Evolutionary conservation across 2,329 filamentous ascomycete species (phyloP), one percentile per base, ranked within the genome.

Genomic region (Akanthomyces muscarius): DNA sequence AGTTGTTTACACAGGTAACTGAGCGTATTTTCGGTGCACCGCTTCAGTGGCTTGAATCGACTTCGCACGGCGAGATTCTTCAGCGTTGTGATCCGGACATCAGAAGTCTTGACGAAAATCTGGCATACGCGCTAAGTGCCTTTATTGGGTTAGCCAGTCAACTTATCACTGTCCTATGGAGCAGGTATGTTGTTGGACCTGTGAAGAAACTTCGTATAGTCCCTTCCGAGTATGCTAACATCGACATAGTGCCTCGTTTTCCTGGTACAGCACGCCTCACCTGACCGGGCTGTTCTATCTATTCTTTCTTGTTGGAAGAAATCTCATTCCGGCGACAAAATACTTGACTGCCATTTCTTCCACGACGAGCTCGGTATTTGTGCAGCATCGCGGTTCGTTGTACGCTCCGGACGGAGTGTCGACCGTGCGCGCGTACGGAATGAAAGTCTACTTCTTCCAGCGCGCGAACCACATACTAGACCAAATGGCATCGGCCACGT

Each of bases 271-370:
- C 60, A 80, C 90, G 13, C 52, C 86, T 4, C 75, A 88, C 42
- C 83, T 86, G 0, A 53, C 79, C 2, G 57, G 82, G 6, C 77
- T 90, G 0, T 75, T 89, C 1, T 66, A 73, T 0, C 72, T 87
- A 7, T 86, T 81, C 68, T 68, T 84, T 25, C 75, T 81, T 64
- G 80, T 84, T 63, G 85, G 84, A 1, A 63, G 78, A 1, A 76
- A 77, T 42, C 91, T 89, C 68, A 79, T 91, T 1, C 73, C 80
- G 8, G 88, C 82, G 1, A 87, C 88, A 0, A 80, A 89, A 50
- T 86, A 90, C 58, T 80, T 86, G 60, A 90, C 90, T 73, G 80
- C 88, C 1, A 80, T 91, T 1, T 88, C 91, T 71, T 88, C 84
- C 63, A 88, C 82, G 1, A 82, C 84, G 45, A 90, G 89, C 71